Base-by-base conservation (phyloP, 139 green algal genomes). In the Micractinium sp. region DNA sequence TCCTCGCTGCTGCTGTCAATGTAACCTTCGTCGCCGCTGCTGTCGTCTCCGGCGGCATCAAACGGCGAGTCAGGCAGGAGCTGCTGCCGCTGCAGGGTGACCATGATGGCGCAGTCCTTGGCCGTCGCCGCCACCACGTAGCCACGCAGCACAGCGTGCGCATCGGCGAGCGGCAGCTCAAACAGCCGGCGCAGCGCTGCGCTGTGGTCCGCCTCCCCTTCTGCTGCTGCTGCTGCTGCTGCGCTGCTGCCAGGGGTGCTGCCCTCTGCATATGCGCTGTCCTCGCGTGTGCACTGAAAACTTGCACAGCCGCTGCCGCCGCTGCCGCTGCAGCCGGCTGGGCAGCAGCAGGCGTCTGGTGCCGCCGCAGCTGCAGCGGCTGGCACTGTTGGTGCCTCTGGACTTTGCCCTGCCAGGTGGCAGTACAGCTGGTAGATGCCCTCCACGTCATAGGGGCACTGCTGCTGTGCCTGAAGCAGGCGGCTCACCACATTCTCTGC, bases 101-200 rank as follows among this genome's bases (percentile, higher is more conserved):
- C 85, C 94, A 98, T 98, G 67, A 98, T 47, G 31, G 94, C 95
- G 75, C 95, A 98, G 93, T 98, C 96, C 91, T 98, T 98, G 67
- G 95, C 96, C 3, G 96, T 97, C 3, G 91, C 91, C 14, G 96
- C 92, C 0, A 93, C 92, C 16, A 97, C 86, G 78, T 98, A 98
- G 22, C 88, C 81, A 0, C 93, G 88, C n/a, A 98, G 76, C 25
- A 94, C 80, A 1, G 71, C 63, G 3, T 92, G 38, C 14, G 90
- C 90, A 7, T 93, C 90, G 22, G 91, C 36, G 15, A 16, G 27
- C 1, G 56, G 38, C 78, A 95, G 77, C 12, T 13, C 25, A 41
- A 92, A 29, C 69, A 95, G 80, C 33, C 75, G 25, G 5, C 63
- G 81, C 29, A 92, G 5, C n/a, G 76, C 86, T 3, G 87, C 47